Conservation (phyloP, 768 basidiomycete genomes). For the Tulasnella sp. region DNA sequence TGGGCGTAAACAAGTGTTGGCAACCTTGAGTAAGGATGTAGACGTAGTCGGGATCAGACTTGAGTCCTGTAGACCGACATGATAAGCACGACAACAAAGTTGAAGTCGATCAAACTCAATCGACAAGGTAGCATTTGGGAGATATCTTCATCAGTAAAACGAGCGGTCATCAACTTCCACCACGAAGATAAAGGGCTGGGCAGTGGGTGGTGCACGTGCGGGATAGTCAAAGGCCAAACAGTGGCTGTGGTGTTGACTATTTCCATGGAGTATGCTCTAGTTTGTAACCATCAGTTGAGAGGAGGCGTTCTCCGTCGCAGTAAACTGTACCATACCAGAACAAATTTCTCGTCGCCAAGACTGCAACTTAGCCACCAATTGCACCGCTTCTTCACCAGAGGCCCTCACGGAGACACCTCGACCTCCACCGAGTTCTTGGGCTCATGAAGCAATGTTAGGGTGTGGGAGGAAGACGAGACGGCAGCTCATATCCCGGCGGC, state of each 20-base stretch:
- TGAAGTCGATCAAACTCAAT: conserved; percentile 13
- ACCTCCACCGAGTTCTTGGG: not conserved
- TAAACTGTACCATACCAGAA: conserved; percentile 8
- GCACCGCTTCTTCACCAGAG: not conserved
- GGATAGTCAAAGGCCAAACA: conserved; percentile 11
- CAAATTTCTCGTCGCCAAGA: not conserved
- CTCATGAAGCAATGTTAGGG: not conserved
- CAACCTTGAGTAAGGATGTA: conserved; percentile 19
- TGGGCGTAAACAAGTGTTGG: conserved; percentile 14
- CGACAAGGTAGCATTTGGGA: conserved; percentile 23
- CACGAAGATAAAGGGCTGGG: not conserved
- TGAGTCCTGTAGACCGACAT: not conserved
- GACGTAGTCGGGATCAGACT: not conserved
- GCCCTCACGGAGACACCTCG: not conserved
- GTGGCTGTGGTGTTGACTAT: not conserved
- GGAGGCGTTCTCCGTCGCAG: not conserved
- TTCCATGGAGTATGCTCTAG: conserved; percentile 8
- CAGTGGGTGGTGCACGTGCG: not conserved
- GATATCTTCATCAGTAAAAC: conserved; percentile 14
- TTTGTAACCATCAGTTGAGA: too few species aligned
- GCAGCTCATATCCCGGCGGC: not conserved
- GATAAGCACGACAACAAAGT: not conserved
- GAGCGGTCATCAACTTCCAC: not conserved
- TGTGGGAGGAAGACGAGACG: conserved; percentile 2
- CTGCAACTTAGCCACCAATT: not conserved